Evolutionary conservation across 2,329 filamentous ascomycete species (phyloP), one percentile per base, ranked within the genome.

Genomic region (Fusarium bactridioides): DNA sequence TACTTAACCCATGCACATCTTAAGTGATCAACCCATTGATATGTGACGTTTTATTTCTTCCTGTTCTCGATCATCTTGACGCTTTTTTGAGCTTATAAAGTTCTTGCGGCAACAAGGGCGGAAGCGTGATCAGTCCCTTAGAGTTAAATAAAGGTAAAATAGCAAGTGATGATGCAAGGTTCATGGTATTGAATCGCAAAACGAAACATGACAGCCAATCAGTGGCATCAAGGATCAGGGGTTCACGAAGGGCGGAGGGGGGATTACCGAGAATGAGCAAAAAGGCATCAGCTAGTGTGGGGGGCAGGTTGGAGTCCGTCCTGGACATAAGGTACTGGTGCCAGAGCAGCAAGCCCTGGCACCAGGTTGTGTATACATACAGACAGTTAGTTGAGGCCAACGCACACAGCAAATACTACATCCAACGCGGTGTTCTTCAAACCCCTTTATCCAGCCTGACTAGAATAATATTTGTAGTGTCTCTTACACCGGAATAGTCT

Each of bases 71-170:
- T 40, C 18, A 43, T 29, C 31, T 29, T 37, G 51, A 43, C 11
- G n/a, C 33, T 59, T 59, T 58, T 70, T 61, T 64, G 64, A 53
- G 58, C 57, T 50, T 69, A 56, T 62, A 54, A 64, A 67, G 47
- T 56, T 66, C 50, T 64, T 45, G 56, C 53, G 55, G 58, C 45
- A 64, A 64, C 63, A 64, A 75, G 72, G 74, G 64, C 62, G 67
- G 67, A 41, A 64, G 58, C 51, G 40, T 61, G 47, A 37, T 37
- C 38, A 29, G 61, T 75, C 43, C 58, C 41, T 62, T 15, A 54
- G 40, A 37, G 67, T 35, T 35, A 35, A 35, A 33, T 33, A 38
- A 56, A 23, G 27, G 37, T 44, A 25, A 38, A 38, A 37, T 21
- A 54, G 57, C 68, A 58, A 58, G 66, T 61, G 60, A 75, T 65